Base-by-base conservation (phyloP, 2,329 filamentous ascomycete genomes). In the Fusarium sp. region DNA sequence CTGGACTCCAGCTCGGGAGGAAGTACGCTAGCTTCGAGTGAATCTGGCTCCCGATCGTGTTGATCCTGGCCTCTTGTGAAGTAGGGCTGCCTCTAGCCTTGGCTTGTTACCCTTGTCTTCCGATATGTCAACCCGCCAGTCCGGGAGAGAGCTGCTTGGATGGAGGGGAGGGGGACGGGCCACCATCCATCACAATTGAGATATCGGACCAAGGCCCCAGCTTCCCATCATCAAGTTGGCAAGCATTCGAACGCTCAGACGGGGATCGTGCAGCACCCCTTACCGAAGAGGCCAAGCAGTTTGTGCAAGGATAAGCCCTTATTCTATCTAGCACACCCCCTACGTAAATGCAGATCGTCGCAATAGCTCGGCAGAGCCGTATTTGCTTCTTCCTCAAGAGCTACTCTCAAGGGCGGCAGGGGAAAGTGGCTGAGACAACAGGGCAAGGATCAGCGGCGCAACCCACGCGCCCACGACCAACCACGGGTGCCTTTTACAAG, bases 51-150 rank as follows among this genome's bases (percentile, higher is more conserved):
- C 72, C 74, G 72, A 71, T 73, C 52, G 39, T 8, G 68, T 27
- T 52, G 76, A 77, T 77, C 76, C 56, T 68, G 45, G 13, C 75
- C 65, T 33, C 39, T 68, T 39, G 43, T n/a, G 20, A 39, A 22
- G 50, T 65, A 77, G 62, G 68, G 68, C 64, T 72, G 61, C 65
- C 56, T 62, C 52, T 48, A 14, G 48, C 52, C 41, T 13, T 41
- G 29, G 37, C 64, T 43, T 56, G 54, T 41, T 8, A 61, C 43
- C 43, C 29, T 45, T 20, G 41, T 48, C 54, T 59, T 68, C 65
- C 68, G 72, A 76, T 65, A 67, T 62, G 70, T 37, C 67, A 69
- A 76, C 68, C 71, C 64, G 58, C 69, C 58, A 27, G 31, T 64
- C 70, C 52, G 70, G 71, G 67, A 22, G 64, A 48, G 62, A 43